These are phyloP conservation scores for Leersia perrieri DNA, from an alignment of 176 grass and related monocot genomes.

Conservation along the genomic window DNA sequence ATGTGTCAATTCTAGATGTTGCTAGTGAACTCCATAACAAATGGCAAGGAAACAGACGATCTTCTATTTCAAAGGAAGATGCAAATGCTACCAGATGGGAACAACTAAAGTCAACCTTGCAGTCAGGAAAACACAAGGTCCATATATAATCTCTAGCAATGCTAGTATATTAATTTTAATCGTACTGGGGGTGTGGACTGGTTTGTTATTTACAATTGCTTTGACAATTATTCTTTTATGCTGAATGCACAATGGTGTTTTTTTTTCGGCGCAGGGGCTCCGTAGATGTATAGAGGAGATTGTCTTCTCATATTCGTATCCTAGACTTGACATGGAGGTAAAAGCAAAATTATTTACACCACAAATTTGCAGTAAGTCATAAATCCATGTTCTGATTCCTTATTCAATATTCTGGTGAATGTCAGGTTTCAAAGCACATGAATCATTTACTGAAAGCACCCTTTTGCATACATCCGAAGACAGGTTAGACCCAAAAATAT, in stretches of 20 bases:
- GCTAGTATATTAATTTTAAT: background rate
- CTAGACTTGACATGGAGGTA: slow-evolving; percentile 99
- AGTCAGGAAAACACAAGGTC: slow-evolving; percentile 93
- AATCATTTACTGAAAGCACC: slow-evolving; percentile 97
- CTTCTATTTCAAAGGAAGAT: slow-evolving; percentile 83
- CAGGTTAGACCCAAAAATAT: slow-evolving; percentile 42
- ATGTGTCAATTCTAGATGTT: slow-evolving; percentile 56
- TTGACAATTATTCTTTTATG: slow-evolving; percentile 11
- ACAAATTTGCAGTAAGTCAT: background rate
- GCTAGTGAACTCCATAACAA: slow-evolving; percentile 71
- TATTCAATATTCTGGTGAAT: slow-evolving; percentile 10
- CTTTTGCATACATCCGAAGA: slow-evolving; percentile 92
- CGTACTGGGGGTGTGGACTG: background rate
- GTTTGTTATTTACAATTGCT: background rate
- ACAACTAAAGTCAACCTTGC: slow-evolving; percentile 73
- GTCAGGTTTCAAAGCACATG: slow-evolving; percentile 93
- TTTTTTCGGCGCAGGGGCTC: slow-evolving; percentile 50
- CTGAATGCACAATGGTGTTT: background rate
- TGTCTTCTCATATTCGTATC: slow-evolving; percentile 90
- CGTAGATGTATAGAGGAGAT: slow-evolving; percentile 89
- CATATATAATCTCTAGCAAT: background rate
- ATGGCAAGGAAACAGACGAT: slow-evolving; percentile 82
- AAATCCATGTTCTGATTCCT: background rate
- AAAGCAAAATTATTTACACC: slow-evolving; percentile 6
- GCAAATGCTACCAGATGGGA: slow-evolving; percentile 71